Percentiles rank a stretch among this genome's conserved stretches.
These are phyloP conservation scores for Neophaeococcomyces aloes DNA, from an alignment of 2,329 filamentous ascomycete species.

Conservation along the genomic window DNA sequence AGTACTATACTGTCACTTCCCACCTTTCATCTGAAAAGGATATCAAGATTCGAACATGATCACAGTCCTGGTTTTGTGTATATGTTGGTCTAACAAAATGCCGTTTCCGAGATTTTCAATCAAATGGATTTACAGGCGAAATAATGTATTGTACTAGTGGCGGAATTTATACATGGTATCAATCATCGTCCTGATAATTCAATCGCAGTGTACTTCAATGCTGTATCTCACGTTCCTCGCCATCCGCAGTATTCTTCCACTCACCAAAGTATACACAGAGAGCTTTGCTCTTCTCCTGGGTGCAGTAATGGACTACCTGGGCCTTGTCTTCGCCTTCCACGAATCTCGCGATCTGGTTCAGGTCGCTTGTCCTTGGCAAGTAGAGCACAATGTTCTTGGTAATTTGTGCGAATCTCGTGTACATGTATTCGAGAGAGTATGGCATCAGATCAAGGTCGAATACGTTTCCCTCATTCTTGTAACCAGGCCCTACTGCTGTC, in stretches of 20 bases:
- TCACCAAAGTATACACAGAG: constrained; percentile 49
- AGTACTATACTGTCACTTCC: constrained; percentile 22
- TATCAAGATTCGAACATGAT: no score
- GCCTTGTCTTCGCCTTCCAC: constrained; percentile 45
- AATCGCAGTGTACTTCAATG: no score
- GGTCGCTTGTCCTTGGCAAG: constrained; percentile 72
- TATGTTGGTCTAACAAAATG: no score
- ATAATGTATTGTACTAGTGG: no score
- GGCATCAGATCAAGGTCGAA: constrained; percentile 86
- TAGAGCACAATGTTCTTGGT: constrained; percentile 58
- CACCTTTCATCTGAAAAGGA: no score
- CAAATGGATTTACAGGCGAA: no score
- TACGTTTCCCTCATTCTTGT: constrained; percentile 50
- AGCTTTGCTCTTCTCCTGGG: constrained; percentile 76
- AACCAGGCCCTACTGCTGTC: constrained; percentile 45
- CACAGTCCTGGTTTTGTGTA: no score
- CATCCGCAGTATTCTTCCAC: constrained; percentile 7
- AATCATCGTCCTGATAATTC: no score
- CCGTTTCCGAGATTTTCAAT: no score
- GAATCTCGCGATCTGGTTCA: constrained; percentile 61
- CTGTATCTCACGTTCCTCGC: no score
- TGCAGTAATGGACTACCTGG: constrained; percentile 80
- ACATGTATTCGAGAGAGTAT: constrained; percentile 58
- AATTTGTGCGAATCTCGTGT: constrained; percentile 47
- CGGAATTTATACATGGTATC: no score